A percentile compares a stretch with the other conserved stretches of the same genome.
phyloP scores from a whole-genome alignment of 2,329 filamentous ascomycete genomes.

The Purpureocillium lavendulum region DNA sequence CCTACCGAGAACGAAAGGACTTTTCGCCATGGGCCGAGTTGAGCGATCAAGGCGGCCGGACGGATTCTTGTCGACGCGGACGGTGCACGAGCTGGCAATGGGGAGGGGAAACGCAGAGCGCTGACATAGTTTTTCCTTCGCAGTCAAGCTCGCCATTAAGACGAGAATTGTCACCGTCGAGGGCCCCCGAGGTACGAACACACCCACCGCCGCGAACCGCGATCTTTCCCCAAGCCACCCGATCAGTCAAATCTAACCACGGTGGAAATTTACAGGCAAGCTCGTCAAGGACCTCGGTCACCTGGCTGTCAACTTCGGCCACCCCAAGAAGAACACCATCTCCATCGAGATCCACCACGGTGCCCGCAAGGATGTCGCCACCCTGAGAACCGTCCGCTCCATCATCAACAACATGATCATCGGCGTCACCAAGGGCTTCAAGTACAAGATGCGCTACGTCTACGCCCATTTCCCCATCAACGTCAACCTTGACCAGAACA shows the following conservation, averaged over 20 bases:
- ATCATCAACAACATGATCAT: conserved; percentile 98
- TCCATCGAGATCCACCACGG: conserved; percentile 99
- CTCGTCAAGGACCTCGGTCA: conserved; percentile 95
- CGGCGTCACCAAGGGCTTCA: conserved; percentile 98
- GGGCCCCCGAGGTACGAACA: conserved; percentile 73
- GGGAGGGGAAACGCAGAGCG: conserved; percentile 5
- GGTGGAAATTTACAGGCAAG: conserved; percentile 55
- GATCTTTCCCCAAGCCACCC: not conserved
- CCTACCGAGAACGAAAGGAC: not conserved
- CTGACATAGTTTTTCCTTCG: conserved; percentile 16
- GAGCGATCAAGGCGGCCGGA: not conserved
- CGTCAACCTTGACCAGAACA: conserved; percentile 97
- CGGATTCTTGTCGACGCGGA: too few relatives aligned
- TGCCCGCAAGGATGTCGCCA: conserved; percentile 93
- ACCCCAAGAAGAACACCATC: conserved; percentile 78
- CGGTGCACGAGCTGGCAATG: too few relatives aligned
- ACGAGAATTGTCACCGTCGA: conserved; percentile 94
- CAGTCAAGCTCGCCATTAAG: conserved; percentile 98
- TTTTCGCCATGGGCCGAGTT: not conserved
- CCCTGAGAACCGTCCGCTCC: conserved; percentile 94
- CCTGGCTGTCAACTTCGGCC: conserved; percentile 90
- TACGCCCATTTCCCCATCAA: conserved; percentile 99
- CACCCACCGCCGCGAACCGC: not conserved
- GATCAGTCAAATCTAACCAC: conserved; percentile 7
- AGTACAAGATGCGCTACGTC: conserved; percentile 99